Percentiles rank a stretch among this genome's conserved stretches.
Evolutionary conservation across 352 stramenopile genomes (phyloP).

Genomic region (Globisporangium takayamanum): DNA sequence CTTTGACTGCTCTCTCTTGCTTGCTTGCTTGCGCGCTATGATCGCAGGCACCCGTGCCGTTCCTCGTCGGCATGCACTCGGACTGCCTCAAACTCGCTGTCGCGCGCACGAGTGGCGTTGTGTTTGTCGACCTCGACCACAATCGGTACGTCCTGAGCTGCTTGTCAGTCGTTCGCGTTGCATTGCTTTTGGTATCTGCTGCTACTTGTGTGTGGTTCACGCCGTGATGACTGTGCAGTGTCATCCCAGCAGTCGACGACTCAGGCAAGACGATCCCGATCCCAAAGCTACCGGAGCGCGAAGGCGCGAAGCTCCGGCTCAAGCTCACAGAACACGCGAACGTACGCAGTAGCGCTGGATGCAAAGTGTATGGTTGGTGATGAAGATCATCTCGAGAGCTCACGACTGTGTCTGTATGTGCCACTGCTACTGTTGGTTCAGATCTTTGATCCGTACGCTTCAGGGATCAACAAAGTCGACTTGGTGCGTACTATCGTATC

Average conservation of each 20-base stretch:
- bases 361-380: constrained; percentile 20
- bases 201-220: neutral
- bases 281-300: constrained; percentile 70
- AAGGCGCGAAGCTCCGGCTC: constrained; percentile 48
- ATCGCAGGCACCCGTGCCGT: constrained; percentile 87
- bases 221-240: constrained; percentile 18
- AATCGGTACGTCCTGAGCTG: constrained; percentile 46
- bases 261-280: constrained; percentile 44
- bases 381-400: neutral
- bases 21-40: neutral
- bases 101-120: constrained; percentile 70
- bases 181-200: neutral
- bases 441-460: constrained; percentile 78
- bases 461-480: constrained; percentile 64
- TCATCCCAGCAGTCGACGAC: constrained; percentile 73
- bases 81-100: constrained; percentile 62
- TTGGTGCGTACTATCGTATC: constrained; percentile 21
- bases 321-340: constrained; percentile 61
- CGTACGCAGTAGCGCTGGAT: constrained; percentile 20
- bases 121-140: constrained; percentile 94
- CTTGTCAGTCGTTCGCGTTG: neutral
- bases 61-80: constrained; percentile 89
- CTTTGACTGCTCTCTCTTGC: neutral
- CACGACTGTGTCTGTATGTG: neutral
- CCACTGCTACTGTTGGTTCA: constrained; percentile 12